These are phyloP conservation scores for Stephania japonica DNA, from an alignment of 164 flowering plant species.

Conservation along the genomic window DNA sequence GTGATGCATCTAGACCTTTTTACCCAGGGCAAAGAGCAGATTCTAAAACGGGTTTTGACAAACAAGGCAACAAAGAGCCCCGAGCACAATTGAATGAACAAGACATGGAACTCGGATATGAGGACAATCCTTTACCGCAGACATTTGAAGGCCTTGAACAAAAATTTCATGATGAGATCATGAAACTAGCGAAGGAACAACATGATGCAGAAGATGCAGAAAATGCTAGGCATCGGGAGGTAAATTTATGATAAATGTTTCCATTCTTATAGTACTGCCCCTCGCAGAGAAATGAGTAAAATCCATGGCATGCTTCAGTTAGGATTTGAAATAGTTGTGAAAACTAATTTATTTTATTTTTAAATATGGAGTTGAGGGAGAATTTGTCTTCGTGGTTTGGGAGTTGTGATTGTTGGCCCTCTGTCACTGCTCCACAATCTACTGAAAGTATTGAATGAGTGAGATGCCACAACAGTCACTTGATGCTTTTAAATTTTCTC, in stretches of 20 bases:
- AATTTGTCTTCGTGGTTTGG: too few relatives aligned
- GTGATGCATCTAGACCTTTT: constrained; percentile 36
- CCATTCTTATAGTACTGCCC: background rate
- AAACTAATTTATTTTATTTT: too few relatives aligned
- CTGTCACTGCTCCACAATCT: too few relatives aligned
- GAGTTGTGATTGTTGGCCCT: too few relatives aligned
- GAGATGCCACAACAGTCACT: too few relatives aligned
- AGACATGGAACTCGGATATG: constrained; percentile 54
- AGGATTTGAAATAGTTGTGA: too few relatives aligned
- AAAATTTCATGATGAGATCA: constrained; percentile 53
- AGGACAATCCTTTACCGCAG: constrained; percentile 27
- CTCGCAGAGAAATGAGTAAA: background rate
- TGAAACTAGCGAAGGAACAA: constrained; percentile 52
- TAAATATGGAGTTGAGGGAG: too few relatives aligned
- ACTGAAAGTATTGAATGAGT: too few relatives aligned
- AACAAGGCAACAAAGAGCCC: constrained; percentile 34
- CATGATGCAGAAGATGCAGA: constrained; percentile 68
- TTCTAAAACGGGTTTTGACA: constrained; percentile 32
- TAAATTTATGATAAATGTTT: constrained; percentile 16
- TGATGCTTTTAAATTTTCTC: too few relatives aligned
- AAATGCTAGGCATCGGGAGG: constrained; percentile 70
- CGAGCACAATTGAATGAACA: constrained; percentile 37
- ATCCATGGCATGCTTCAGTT: too few relatives aligned
- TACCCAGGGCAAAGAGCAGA: constrained; percentile 42
- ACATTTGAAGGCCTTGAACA: constrained; percentile 55